Evolutionary conservation across 805 yeast species (phyloP).

Genomic region (Zygotorulaspora florentina): DNA sequence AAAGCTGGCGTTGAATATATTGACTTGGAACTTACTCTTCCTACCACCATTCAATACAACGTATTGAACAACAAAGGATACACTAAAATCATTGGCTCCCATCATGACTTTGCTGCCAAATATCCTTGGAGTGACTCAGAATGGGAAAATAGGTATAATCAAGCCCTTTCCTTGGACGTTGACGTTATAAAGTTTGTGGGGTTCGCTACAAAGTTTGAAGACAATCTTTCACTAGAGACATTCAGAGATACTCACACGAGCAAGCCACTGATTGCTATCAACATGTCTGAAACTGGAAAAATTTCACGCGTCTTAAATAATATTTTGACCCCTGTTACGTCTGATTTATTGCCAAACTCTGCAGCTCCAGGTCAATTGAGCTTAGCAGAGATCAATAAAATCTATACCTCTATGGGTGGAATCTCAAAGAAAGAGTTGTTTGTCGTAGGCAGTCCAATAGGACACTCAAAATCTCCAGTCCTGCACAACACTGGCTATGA

Average conservation of each 20-base stretch:
- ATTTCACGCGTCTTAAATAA: slow-evolving; percentile 74
- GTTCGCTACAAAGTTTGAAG: slow-evolving; percentile 56
- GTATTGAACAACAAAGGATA: slow-evolving; percentile 50
- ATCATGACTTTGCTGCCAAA: slow-evolving; percentile 65
- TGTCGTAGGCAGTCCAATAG: slow-evolving; percentile 76
- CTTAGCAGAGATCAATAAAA: slow-evolving; percentile 57
- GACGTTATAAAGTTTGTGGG: slow-evolving; percentile 86
- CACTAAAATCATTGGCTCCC: slow-evolving; percentile 77
- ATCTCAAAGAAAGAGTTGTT: slow-evolving; percentile 53
- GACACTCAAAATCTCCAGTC: slow-evolving; percentile 85
- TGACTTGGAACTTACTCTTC: slow-evolving; percentile 72
- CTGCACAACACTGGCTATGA: slow-evolving; percentile 79
- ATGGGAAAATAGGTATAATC: slow-evolving; percentile 70
- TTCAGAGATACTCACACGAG: slow-evolving; percentile 55
- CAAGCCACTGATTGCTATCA: slow-evolving; percentile 74
- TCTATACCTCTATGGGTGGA: slow-evolving; percentile 60
- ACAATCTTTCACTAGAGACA: slow-evolving; percentile 65
- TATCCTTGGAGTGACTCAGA: slow-evolving; percentile 63
- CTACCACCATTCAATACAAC: slow-evolving; percentile 49
- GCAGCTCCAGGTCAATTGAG: slow-evolving; percentile 81
- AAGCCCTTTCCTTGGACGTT: slow-evolving; percentile 59
- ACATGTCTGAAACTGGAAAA: slow-evolving; percentile 73
- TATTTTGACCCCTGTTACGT: slow-evolving; percentile 80
- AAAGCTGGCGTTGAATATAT: slow-evolving; percentile 76
- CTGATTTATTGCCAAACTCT: slow-evolving; percentile 57